phyloP scores from a whole-genome alignment of 2,329 filamentous ascomycete species.

The Lojkania enalia region DNA sequence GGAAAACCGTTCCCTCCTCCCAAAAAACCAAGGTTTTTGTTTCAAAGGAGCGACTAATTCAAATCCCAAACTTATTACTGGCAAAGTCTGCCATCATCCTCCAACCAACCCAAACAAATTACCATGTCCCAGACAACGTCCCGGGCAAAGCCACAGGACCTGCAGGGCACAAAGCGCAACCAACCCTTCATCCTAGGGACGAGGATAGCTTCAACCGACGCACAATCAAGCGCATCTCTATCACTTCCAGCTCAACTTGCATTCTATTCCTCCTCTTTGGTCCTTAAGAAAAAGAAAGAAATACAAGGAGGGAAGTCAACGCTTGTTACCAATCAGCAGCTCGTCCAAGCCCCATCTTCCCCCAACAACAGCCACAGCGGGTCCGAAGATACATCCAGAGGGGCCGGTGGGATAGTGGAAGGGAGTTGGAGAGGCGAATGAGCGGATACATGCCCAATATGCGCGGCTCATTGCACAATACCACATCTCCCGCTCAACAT shows the following conservation, averaged over 20 bases:
- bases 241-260: slow-evolving; percentile 40
- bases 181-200: slow-evolving; percentile 46
- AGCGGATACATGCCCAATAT: slow-evolving; percentile 49
- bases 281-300: slow-evolving; percentile 23
- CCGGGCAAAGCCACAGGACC: slow-evolving; percentile 38
- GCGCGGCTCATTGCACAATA: slow-evolving; percentile 44
- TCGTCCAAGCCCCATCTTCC: slow-evolving; percentile 25
- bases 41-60: slow-evolving; percentile 22
- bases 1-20: slow-evolving; percentile 14
- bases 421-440: slow-evolving; percentile 39
- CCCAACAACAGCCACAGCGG: slow-evolving; percentile 41
- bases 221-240: slow-evolving; percentile 38
- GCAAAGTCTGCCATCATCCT: slow-evolving; percentile 17
- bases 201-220: slow-evolving; percentile 41
- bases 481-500: slow-evolving; percentile 19
- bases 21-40: slow-evolving; percentile 5
- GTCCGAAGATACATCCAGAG: slow-evolving; percentile 42
- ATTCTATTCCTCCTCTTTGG: slow-evolving; percentile 11
- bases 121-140: slow-evolving; percentile 16
- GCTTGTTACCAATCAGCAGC: slow-evolving; percentile 49
- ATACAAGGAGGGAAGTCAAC: slow-evolving; percentile 43
- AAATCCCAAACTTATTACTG: no score
- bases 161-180: slow-evolving; percentile 40
- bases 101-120: slow-evolving; percentile 11
- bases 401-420: slow-evolving; percentile 37